Conservation (phyloP, 163 green algal genomes). For the Scenedesmus sp. region DNA sequence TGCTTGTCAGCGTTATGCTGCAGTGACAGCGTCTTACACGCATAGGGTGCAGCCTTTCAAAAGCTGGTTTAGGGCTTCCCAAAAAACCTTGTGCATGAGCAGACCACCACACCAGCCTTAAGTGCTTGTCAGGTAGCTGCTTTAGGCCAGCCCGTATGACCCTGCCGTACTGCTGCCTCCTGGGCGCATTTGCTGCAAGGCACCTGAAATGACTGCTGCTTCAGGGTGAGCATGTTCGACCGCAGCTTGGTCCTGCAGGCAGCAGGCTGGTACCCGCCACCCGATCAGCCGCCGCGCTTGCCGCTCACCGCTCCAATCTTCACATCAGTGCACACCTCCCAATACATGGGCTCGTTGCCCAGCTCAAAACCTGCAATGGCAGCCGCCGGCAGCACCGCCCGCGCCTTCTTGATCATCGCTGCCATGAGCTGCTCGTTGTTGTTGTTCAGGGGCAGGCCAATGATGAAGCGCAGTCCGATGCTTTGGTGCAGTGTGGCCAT, state of each 20-base stretch:
- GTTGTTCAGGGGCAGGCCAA: slow-evolving; percentile 21
- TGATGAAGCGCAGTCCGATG: slow-evolving; percentile 19
- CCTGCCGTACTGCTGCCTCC: too few species aligned
- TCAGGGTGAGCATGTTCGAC: too few species aligned
- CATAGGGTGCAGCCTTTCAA: too few species aligned
- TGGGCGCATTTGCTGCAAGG: too few species aligned
- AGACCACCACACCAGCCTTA: too few species aligned
- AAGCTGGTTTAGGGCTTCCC: too few species aligned
- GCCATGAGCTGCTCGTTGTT: not conserved
- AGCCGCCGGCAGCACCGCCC: not conserved
- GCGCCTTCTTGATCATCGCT: not conserved
- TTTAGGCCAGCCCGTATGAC: too few species aligned
- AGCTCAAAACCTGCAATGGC: slow-evolving; percentile 35
- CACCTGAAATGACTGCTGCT: too few species aligned
- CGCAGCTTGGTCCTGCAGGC: too few species aligned
- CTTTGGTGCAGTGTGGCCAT: slow-evolving; percentile 19
- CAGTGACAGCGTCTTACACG: not conserved
- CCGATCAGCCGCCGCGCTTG: not conserved
- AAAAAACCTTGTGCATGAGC: too few species aligned
- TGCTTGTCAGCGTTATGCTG: not conserved
- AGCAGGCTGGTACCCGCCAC: not conserved
- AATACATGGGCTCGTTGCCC: slow-evolving; percentile 30
- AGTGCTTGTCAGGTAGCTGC: too few species aligned
- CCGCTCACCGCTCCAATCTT: not conserved
- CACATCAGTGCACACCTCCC: not conserved